Conservation (phyloP, 257 asterid species). For the Solanum corneliomulleri region DNA sequence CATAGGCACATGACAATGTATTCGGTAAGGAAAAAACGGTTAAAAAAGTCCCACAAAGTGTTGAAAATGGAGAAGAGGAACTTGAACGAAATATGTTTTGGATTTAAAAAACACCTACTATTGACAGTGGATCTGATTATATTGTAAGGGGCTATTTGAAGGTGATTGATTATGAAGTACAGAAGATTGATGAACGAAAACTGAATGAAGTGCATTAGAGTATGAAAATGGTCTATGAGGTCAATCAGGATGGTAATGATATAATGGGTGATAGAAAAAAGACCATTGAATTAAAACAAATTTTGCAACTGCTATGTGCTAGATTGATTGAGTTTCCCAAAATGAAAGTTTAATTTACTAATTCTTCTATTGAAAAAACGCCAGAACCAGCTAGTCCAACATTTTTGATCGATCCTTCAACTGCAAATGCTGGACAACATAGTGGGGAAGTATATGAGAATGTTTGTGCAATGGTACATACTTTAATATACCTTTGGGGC, state of each 20-base stretch:
- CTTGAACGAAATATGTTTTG: too few species aligned
- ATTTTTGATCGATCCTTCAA: slow-evolving; percentile 17
- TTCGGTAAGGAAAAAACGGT: too few species aligned
- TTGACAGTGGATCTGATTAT: slow-evolving; percentile 11
- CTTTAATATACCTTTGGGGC: neutral
- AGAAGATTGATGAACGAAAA: too few species aligned
- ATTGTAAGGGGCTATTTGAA: slow-evolving; percentile 6
- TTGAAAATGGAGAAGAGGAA: too few species aligned
- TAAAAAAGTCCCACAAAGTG: too few species aligned
- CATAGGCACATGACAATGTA: neutral
- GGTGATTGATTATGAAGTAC: neutral
- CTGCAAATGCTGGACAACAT: slow-evolving; percentile 34
- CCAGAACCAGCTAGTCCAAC: slow-evolving; percentile 50
- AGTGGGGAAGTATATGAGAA: slow-evolving; percentile 35
- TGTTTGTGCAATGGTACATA: slow-evolving; percentile 24
- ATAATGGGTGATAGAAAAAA: too few species aligned
- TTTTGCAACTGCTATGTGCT: neutral
- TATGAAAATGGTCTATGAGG: too few species aligned
- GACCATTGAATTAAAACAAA: too few species aligned
- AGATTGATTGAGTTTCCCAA: slow-evolving; percentile 5
- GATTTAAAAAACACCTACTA: slow-evolving; percentile 17
- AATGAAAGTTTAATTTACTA: slow-evolving; percentile 7
- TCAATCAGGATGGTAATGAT: too few species aligned
- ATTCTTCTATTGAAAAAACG: slow-evolving; percentile 14
- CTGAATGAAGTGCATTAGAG: too few species aligned